Percentiles rank a stretch among this genome's conserved stretches.
phyloP scores from a whole-genome alignment of 768 basidiomycete species.

The Amylocystis lapponica region DNA sequence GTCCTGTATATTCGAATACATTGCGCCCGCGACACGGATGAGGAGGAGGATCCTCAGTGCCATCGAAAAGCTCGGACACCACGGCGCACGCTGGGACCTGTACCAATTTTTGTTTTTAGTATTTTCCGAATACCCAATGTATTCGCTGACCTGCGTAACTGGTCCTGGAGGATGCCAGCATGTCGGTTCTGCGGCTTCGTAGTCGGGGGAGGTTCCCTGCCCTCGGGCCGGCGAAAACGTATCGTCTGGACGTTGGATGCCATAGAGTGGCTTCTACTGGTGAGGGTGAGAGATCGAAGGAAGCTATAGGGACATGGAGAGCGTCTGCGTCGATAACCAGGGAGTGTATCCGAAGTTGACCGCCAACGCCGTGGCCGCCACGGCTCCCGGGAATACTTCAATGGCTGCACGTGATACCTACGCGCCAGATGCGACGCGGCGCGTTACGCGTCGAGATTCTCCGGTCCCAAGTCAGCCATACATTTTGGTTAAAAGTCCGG shows the following conservation, averaged over 20 bases:
- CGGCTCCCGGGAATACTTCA: no score
- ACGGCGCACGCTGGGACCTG: slow-evolving; percentile 71
- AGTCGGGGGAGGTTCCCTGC: slow-evolving; percentile 10
- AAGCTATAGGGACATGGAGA: no score
- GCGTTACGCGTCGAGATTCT: no score
- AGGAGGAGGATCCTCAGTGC: slow-evolving; percentile 83
- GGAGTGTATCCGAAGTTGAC: no score
- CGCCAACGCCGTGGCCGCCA: no score
- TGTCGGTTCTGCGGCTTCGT: slow-evolving; percentile 35
- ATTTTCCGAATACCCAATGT: not conserved
- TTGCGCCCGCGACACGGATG: slow-evolving; percentile 75
- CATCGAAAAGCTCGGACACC: slow-evolving; percentile 77
- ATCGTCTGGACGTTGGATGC: slow-evolving; percentile 25
- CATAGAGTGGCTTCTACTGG: no score
- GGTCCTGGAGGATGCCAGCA: slow-evolving; percentile 72
- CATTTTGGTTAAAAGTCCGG: no score
- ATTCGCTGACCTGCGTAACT: slow-evolving; percentile 59
- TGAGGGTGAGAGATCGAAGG: no score
- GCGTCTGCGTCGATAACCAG: no score
- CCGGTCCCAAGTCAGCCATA: no score
- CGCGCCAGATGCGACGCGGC: no score
- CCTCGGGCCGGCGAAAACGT: slow-evolving; percentile 27
- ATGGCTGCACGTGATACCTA: no score
- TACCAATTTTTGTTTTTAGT: slow-evolving; percentile 7
- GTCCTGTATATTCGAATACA: slow-evolving; percentile 94